A percentile compares a stretch with the other conserved stretches of the same genome.
Evolutionary conservation across 75 land plant genomes (phyloP).

Genomic region (Pinus taeda): DNA sequence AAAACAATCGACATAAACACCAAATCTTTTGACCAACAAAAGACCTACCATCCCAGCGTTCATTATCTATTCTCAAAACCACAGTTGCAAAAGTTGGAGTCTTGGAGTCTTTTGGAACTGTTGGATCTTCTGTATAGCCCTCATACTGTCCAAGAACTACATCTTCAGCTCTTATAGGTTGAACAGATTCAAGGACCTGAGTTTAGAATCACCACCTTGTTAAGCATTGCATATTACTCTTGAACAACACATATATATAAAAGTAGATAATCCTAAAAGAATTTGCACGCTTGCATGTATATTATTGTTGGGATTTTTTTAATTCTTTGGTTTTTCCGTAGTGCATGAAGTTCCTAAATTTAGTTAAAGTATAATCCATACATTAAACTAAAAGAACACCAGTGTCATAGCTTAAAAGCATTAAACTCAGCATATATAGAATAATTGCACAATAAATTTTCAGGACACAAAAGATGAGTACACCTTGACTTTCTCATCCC

Average conservation of each 20-base stretch:
- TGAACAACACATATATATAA: not conserved
- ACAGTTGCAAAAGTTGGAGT: constrained; percentile 95
- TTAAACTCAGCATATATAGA: not conserved
- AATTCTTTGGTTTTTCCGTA: not conserved
- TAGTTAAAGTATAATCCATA: constrained; percentile 1
- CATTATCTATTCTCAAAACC: constrained; percentile 83
- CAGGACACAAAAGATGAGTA: not conserved
- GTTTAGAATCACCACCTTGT: not conserved
- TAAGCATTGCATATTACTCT: not conserved
- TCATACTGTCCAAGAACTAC: constrained; percentile 98
- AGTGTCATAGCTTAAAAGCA: not conserved
- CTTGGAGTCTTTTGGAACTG: constrained; percentile 73
- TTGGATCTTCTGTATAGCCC: constrained; percentile 89
- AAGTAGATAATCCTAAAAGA: constrained; percentile 1
- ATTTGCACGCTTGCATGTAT: not conserved
- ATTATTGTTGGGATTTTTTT: not conserved
- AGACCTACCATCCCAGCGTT: constrained; percentile 93
- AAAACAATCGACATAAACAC: not conserved
- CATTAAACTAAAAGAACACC: not conserved
- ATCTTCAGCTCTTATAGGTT: constrained; percentile 79
- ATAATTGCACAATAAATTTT: not conserved
- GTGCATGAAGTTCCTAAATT: not conserved
- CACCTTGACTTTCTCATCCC: constrained; percentile 99
- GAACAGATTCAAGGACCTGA: constrained; percentile 86
- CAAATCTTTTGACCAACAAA: not conserved